A percentile compares a stretch with the other conserved stretches of the same genome.
Conservation (phyloP, 2,329 filamentous ascomycete species). For the Trichocomaceae sp. region DNA sequence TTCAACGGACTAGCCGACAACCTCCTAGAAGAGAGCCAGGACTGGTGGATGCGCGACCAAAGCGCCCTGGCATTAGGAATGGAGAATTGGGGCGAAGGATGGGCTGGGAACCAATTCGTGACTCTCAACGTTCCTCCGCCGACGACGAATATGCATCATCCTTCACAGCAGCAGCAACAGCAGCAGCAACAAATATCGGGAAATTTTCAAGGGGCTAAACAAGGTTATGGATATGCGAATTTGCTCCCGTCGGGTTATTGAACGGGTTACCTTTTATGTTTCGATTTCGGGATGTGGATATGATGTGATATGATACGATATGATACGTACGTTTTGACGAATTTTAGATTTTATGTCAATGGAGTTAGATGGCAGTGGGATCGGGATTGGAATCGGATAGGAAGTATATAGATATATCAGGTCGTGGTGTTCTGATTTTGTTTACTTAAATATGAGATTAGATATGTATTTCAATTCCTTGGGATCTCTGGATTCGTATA, state of each 20-base stretch:
- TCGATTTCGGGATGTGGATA: neutral
- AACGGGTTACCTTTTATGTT: neutral
- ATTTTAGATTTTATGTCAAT: neutral
- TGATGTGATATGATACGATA: too few species aligned
- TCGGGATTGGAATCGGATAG: neutral
- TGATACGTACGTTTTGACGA: neutral
- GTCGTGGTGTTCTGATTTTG: neutral
- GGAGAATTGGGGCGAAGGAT: constrained; percentile 50
- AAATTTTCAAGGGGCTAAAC: neutral
- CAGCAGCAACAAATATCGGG: neutral
- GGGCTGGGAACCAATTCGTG: constrained; percentile 20
- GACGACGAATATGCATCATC: neutral
- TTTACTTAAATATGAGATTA: neutral
- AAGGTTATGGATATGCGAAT: neutral
- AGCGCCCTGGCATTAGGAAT: constrained; percentile 55
- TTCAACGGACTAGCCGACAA: constrained; percentile 54
- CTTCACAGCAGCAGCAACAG: neutral
- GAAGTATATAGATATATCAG: neutral
- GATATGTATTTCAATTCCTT: neutral
- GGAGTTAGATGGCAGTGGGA: neutral
- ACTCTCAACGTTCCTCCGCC: constrained; percentile 1
- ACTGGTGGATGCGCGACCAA: constrained; percentile 61
- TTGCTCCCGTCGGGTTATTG: neutral
- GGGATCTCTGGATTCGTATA: neutral
- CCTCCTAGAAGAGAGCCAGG: constrained; percentile 56